Percentiles rank a stretch among this genome's conserved stretches.
phyloP scores from a whole-genome alignment of 306 rosid genomes.

The Vachellia collinsii region DNA sequence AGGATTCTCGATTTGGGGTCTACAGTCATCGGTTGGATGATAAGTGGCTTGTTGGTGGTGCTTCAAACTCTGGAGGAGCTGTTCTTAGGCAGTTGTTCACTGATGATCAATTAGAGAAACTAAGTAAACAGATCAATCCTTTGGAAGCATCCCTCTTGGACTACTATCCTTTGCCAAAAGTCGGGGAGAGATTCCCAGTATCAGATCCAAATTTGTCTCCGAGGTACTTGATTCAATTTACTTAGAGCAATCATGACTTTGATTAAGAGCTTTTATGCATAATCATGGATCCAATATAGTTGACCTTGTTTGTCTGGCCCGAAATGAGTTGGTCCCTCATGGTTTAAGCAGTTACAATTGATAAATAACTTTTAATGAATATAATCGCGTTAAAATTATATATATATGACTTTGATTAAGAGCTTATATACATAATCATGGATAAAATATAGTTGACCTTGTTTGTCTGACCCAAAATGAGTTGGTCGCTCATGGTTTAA shows the following conservation, averaged over 20 bases:
- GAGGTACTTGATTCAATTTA: constrained; percentile 51
- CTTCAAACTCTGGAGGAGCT: constrained; percentile 94
- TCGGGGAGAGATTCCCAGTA: constrained; percentile 89
- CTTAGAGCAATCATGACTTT: background rate
- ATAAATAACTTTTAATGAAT: background rate
- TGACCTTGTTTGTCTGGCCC: background rate
- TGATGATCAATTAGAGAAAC: constrained; percentile 64
- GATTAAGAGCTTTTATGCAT: background rate
- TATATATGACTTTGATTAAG: background rate
- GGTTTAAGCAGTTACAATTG: background rate
- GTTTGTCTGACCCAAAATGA: background rate
- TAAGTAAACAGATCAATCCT: constrained; percentile 79
- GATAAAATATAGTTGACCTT: background rate
- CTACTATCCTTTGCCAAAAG: constrained; percentile 77
- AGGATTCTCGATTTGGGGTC: constrained; percentile 91
- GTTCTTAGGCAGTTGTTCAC: constrained; percentile 82
- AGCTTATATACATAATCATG: background rate
- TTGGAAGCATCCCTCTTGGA: constrained; percentile 65
- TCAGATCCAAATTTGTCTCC: constrained; percentile 83
- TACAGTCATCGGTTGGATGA: constrained; percentile 98
- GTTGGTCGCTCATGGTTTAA: background rate
- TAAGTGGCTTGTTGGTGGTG: constrained; percentile 98
- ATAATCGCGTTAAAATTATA: background rate
- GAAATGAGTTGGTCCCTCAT: background rate
- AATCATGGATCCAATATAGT: background rate